Evolutionary conservation across 1,139 yeast species (phyloP).

Genomic region (Saccharomyces uvarum): DNA sequence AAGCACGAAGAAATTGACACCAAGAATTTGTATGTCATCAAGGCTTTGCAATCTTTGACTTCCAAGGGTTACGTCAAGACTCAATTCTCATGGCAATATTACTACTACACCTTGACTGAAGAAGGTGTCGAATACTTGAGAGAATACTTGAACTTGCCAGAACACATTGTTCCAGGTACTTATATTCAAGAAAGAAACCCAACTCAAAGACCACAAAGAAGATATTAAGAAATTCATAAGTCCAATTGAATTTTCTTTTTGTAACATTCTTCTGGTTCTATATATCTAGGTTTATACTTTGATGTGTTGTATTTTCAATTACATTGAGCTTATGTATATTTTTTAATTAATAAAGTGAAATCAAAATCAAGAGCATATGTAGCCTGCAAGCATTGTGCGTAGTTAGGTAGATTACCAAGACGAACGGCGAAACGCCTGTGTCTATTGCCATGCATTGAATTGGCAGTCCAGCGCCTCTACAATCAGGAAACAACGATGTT

Average conservation of each 20-base stretch:
- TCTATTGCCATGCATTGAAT: too few relatives aligned
- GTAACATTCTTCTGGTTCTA: constrained; percentile 1
- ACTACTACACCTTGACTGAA: constrained; percentile 99
- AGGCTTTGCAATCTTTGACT: constrained; percentile 98
- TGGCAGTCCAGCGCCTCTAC: too few relatives aligned
- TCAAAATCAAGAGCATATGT: background rate
- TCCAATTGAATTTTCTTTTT: constrained; percentile 4
- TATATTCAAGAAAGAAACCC: constrained; percentile 91
- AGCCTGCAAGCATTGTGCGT: background rate
- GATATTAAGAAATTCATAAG: constrained; percentile 25
- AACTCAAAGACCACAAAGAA: constrained; percentile 60
- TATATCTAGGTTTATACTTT: background rate
- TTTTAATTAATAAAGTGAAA: background rate
- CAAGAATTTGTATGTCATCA: constrained; percentile 95
- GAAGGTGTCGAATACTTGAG: constrained; percentile 98
- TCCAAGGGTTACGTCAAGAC: constrained; percentile 99
- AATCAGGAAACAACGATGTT: too few relatives aligned
- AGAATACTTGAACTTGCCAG: constrained; percentile 97
- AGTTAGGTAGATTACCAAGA: background rate
- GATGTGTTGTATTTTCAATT: constrained; percentile 1
- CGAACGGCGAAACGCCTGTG: too few relatives aligned
- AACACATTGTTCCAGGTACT: constrained; percentile 96
- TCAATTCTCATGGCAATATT: constrained; percentile 99
- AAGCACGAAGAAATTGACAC: constrained; percentile 97
- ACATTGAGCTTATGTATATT: background rate